A percentile compares a stretch with the other conserved stretches of the same genome.
Evolutionary conservation across 169 alveolate species (phyloP).

Genomic region (Amoebophrya sp.): DNA sequence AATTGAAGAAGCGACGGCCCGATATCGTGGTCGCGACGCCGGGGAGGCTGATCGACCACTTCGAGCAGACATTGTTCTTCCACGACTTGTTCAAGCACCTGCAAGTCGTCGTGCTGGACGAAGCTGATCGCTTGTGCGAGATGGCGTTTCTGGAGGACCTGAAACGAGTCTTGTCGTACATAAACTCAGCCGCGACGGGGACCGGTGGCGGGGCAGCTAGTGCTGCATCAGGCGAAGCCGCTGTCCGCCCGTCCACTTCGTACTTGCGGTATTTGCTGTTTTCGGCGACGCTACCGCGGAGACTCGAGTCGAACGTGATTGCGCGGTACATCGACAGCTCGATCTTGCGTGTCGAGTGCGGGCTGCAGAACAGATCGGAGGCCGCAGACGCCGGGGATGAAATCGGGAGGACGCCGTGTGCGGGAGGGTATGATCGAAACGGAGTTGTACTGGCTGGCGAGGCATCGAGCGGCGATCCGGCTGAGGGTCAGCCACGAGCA

Average conservation of each 20-base stretch:
- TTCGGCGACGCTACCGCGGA: conserved; percentile 36
- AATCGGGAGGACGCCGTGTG: too few relatives aligned
- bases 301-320: conserved; percentile 7
- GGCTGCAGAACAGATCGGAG: too few relatives aligned
- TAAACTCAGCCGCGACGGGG: too few relatives aligned
- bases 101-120: conserved; percentile 75
- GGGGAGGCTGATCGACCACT: conserved; percentile 80
- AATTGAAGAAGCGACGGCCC: conserved; percentile 65
- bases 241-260: too few relatives aligned
- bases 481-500: too few relatives aligned
- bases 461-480: too few relatives aligned
- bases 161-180: conserved; percentile 29
- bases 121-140: conserved; percentile 68
- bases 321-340: neutral
- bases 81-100: conserved; percentile 55
- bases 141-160: conserved; percentile 33
- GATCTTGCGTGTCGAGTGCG: neutral
- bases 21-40: conserved; percentile 82
- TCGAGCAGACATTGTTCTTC: conserved; percentile 79
- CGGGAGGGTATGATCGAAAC: too few relatives aligned
- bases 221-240: too few relatives aligned
- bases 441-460: too few relatives aligned
- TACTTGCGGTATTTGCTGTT: conserved; percentile 34
- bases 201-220: too few relatives aligned
- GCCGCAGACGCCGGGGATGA: too few relatives aligned